Percentiles rank a stretch among this genome's conserved stretches.
These are phyloP conservation scores for Colletotrichum gloeosporioides DNA, from an alignment of 2,329 filamentous ascomycete species.

Conservation along the genomic window DNA sequence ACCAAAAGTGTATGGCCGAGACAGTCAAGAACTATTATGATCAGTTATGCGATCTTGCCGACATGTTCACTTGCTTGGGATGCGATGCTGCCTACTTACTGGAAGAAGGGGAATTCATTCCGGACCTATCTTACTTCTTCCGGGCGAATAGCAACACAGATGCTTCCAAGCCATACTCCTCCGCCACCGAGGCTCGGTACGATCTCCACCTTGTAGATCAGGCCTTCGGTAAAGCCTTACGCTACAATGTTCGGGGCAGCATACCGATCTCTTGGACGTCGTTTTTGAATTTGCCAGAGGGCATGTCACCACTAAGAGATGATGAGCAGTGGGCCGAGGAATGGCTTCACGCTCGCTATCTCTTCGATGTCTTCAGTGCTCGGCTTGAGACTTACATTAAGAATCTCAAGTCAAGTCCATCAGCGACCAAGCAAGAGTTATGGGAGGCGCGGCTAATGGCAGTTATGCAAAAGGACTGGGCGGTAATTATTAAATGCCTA, in stretches of 20 bases:
- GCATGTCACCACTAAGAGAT: neutral
- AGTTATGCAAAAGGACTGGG: neutral
- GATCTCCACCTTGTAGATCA: neutral
- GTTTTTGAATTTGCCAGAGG: neutral
- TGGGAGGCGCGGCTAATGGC: neutral
- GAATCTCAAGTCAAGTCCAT: neutral
- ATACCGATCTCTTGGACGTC: neutral
- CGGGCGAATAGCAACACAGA: neutral
- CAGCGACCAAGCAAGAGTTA: neutral
- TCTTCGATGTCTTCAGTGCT: neutral
- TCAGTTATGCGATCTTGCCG: constrained; percentile 22
- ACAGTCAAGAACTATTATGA: neutral
- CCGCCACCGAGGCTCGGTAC: neutral
- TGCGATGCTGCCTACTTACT: constrained; percentile 26
- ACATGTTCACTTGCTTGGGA: constrained; percentile 25
- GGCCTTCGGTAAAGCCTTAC: neutral
- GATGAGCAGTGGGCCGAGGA: neutral
- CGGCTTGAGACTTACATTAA: neutral
- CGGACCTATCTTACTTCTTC: neutral
- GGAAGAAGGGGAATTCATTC: constrained; percentile 4
- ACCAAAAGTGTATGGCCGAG: neutral
- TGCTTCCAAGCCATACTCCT: neutral
- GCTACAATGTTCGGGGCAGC: neutral
- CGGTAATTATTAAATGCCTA: neutral
- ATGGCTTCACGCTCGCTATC: neutral